A percentile compares a stretch with the other conserved stretches of the same genome.
These are phyloP conservation scores for Leishmania aethiopica DNA, from an alignment of 208 protist genomes.

Conservation along the genomic window DNA sequence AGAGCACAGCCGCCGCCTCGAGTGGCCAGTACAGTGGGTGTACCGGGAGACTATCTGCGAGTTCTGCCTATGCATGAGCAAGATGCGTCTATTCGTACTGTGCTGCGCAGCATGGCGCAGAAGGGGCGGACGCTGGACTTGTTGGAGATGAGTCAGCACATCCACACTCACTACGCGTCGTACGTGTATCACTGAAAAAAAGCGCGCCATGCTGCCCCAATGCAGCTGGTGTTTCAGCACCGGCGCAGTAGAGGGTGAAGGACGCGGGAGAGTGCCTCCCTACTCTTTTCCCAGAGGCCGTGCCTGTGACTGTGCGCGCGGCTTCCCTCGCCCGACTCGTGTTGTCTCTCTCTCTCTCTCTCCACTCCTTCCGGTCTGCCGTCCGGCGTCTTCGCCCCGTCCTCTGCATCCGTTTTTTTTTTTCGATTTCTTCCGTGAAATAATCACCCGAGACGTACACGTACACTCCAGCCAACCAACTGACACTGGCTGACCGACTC, in stretches of 20 bases:
- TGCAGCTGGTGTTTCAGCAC: not conserved
- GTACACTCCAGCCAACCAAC: not conserved
- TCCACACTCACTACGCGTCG: constrained; percentile 11
- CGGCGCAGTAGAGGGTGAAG: not conserved
- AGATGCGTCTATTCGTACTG: constrained; percentile 26
- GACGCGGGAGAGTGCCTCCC: not conserved
- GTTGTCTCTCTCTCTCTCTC: not conserved
- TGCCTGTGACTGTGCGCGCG: not conserved
- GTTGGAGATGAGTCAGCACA: constrained; percentile 28
- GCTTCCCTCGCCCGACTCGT: not conserved
- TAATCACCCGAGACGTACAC: not conserved
- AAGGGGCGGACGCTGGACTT: constrained; percentile 27
- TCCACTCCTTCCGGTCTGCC: not conserved
- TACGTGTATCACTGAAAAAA: constrained; percentile 26
- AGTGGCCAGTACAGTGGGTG: constrained; percentile 4
- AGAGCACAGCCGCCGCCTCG: not conserved
- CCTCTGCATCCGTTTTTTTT: not conserved
- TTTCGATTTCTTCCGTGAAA: too few species aligned
- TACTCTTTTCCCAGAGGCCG: not conserved
- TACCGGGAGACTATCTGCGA: constrained; percentile 26
- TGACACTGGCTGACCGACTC: not conserved
- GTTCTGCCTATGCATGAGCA: constrained; percentile 29
- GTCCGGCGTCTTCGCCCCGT: not conserved
- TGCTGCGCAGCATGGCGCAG: constrained; percentile 34
- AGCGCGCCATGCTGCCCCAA: not conserved